phyloP scores from a whole-genome alignment of 2,329 filamentous ascomycete genomes.

The Venturia carpophila region DNA sequence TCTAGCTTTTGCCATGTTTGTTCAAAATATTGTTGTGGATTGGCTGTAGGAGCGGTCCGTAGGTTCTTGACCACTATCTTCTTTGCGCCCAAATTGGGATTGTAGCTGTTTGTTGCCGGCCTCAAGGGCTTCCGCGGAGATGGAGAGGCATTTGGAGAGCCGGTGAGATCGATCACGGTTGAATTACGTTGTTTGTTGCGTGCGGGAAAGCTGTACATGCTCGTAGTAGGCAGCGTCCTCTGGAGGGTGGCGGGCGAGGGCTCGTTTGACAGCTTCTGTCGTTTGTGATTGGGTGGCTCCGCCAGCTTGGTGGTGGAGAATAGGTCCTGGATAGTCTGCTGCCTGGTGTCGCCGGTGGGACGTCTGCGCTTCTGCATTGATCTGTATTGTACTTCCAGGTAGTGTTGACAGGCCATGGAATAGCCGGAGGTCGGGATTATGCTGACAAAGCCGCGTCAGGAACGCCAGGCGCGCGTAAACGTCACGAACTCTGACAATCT shows the following conservation, averaged over 20 bases:
- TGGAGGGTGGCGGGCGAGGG: slow-evolving; percentile 23
- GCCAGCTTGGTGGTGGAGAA: slow-evolving; percentile 28
- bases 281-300: slow-evolving; percentile 9
- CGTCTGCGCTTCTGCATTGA: slow-evolving; percentile 7
- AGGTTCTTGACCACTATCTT: slow-evolving; percentile 94
- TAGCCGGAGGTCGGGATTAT: neutral
- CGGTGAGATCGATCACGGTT: slow-evolving; percentile 38
- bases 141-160: slow-evolving; percentile 26
- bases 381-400: neutral
- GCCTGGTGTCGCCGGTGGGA: slow-evolving; percentile 23
- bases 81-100: slow-evolving; percentile 68
- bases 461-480: no score
- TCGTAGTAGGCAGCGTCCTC: slow-evolving; percentile 28
- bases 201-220: slow-evolving; percentile 48
- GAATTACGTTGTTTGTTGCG: slow-evolving; percentile 29
- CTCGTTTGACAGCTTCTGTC: slow-evolving; percentile 12
- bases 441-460: neutral
- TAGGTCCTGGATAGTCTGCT: slow-evolving; percentile 39
- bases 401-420: neutral
- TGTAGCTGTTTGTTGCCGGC: slow-evolving; percentile 46
- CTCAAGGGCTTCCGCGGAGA: slow-evolving; percentile 24
- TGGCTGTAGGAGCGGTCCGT: slow-evolving; percentile 53
- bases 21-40: slow-evolving; percentile 70
- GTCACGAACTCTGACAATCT: no score
- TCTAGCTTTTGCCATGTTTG: slow-evolving; percentile 68